A percentile compares a stretch with the other conserved stretches of the same genome.
phyloP scores from a whole-genome alignment of 345 rosid genomes.

The Salix caprea region DNA sequence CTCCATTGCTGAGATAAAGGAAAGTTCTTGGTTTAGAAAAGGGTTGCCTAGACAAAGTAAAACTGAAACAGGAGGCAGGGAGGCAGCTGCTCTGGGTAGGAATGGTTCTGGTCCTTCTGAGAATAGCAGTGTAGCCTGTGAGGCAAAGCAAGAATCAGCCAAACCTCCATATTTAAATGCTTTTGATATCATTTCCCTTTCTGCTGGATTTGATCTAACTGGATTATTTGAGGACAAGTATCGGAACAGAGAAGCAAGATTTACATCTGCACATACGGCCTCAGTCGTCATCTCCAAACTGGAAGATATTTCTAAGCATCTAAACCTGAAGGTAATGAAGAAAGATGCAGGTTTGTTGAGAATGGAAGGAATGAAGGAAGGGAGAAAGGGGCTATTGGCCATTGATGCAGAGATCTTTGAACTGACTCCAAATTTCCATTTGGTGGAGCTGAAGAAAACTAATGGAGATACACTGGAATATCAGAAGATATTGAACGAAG shows the following conservation, averaged over 20 bases:
- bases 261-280: constrained; percentile 16
- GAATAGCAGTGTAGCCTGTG: constrained; percentile 3
- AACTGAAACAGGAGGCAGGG: constrained; percentile 4
- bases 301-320: constrained; percentile 16
- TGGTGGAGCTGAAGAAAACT: constrained; percentile 20
- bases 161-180: constrained; percentile 18
- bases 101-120: constrained; percentile 19
- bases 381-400: constrained; percentile 17
- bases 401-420: constrained; percentile 25
- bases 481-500: constrained; percentile 18
- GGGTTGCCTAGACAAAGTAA: constrained; percentile 11
- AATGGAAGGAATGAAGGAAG: constrained; percentile 18
- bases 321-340: constrained; percentile 17
- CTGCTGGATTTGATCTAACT: constrained; percentile 27
- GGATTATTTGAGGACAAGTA: constrained; percentile 18
- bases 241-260: constrained; percentile 15
- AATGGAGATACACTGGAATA: constrained; percentile 19
- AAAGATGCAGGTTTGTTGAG: constrained; percentile 18
- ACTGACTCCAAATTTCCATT: constrained; percentile 17
- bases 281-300: constrained; percentile 18
- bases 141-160: constrained; percentile 6
- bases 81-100: not conserved
- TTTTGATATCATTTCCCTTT: constrained; percentile 24
- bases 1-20: constrained; percentile 19
- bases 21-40: constrained; percentile 16